These are phyloP conservation scores for Coemansia aciculifera DNA, from an alignment of 192 early-diverging fungal genomes.

Conservation along the genomic window DNA sequence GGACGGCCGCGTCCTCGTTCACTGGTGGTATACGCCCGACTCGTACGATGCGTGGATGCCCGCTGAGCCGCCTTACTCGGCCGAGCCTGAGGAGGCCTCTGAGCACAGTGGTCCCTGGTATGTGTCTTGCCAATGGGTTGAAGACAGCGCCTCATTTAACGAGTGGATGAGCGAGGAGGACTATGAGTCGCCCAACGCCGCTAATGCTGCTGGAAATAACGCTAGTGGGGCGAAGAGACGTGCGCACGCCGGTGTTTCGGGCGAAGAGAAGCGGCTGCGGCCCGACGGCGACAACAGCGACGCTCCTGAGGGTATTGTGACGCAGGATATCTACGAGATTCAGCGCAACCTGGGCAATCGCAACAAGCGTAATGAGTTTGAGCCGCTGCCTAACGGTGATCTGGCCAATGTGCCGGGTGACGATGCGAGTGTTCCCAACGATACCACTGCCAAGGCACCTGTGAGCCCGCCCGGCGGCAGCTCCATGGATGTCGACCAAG, in stretches of 20 bases:
- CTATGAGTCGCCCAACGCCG: conserved; percentile 59
- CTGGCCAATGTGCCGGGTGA: conserved; percentile 32
- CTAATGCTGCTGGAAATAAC: neutral
- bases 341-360: conserved; percentile 13
- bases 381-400: conserved; percentile 38
- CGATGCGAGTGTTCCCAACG: conserved; percentile 15
- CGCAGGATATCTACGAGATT: conserved; percentile 20
- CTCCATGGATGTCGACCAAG: conserved; percentile 31
- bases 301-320: conserved; percentile 21
- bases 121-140: conserved; percentile 70
- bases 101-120: conserved; percentile 70
- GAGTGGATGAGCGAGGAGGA: conserved; percentile 91
- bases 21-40: conserved; percentile 83
- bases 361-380: conserved; percentile 37
- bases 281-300: conserved; percentile 26
- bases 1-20: conserved; percentile 63
- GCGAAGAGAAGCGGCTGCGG: conserved; percentile 36
- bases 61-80: conserved; percentile 61
- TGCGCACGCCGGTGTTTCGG: conserved; percentile 36
- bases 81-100: conserved; percentile 62
- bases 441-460: neutral
- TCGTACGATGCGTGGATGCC: conserved; percentile 76
- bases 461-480: neutral
- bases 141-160: conserved; percentile 70
- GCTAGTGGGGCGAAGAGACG: conserved; percentile 46